These are phyloP conservation scores for Fraxinus baroniana DNA, from an alignment of 305 asterid species.

Conservation along the genomic window DNA sequence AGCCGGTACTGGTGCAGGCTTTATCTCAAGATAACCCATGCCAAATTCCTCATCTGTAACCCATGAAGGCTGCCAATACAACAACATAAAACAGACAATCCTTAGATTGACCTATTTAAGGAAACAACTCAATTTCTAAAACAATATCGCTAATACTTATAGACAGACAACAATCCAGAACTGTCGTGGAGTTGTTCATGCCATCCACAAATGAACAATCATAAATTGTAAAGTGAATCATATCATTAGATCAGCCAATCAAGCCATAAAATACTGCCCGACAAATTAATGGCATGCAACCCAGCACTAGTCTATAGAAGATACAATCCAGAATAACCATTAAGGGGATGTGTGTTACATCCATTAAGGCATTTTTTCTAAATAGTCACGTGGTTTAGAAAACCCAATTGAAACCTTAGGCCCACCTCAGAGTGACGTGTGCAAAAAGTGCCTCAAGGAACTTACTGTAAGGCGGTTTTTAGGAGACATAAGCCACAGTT, in stretches of 20 bases:
- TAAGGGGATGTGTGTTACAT: neutral
- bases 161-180: slow-evolving; percentile 13
- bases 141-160: slow-evolving; percentile 12
- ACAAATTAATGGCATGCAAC: neutral
- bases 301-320: slow-evolving; percentile 9
- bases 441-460: neutral
- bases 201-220: neutral
- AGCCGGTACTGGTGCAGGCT: slow-evolving; percentile 66
- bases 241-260: slow-evolving; percentile 15
- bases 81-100: slow-evolving; percentile 12
- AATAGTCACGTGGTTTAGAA: neutral
- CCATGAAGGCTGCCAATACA: slow-evolving; percentile 80
- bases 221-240: slow-evolving; percentile 17
- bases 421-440: neutral
- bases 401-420: neutral
- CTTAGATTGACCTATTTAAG: slow-evolving; percentile 15
- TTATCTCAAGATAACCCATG: slow-evolving; percentile 91
- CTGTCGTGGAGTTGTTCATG: neutral
- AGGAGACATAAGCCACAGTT: neutral
- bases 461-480: neutral
- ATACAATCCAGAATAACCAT: neutral
- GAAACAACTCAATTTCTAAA: slow-evolving; percentile 11
- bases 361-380: neutral
- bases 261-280: slow-evolving; percentile 11
- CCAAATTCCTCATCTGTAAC: slow-evolving; percentile 99